A percentile compares a stretch with the other conserved stretches of the same genome.
These are phyloP conservation scores for peach (Prunus persica) DNA, from an alignment of 306 rosid genomes.

Conservation along the genomic window DNA sequence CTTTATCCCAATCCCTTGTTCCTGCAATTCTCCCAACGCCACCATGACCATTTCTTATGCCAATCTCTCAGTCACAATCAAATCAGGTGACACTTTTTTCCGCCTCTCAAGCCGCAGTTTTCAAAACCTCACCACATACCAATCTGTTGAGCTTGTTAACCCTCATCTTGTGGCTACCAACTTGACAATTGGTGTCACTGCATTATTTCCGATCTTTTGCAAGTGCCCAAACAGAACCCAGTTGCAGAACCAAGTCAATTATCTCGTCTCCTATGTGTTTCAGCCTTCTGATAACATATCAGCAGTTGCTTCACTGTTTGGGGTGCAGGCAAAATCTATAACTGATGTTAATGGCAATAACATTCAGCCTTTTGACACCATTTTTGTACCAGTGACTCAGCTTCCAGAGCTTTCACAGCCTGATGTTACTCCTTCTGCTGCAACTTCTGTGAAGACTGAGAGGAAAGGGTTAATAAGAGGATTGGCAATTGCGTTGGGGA, in stretches of 20 bases:
- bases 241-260: conserved; percentile 13
- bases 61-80: conserved; percentile 56
- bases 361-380: conserved; percentile 38
- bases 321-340: conserved; percentile 31
- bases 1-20: conserved; percentile 66
- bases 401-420: conserved; percentile 68
- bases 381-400: conserved; percentile 60
- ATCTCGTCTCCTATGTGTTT: conserved; percentile 64
- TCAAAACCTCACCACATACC: conserved; percentile 67
- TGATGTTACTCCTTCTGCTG: conserved; percentile 11
- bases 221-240: conserved; percentile 60
- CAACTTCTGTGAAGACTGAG: conserved; percentile 24
- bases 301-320: conserved; percentile 52
- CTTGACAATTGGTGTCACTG: conserved; percentile 43
- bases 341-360: conserved; percentile 31
- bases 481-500: conserved; percentile 66
- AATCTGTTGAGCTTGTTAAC: conserved; percentile 60
- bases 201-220: conserved; percentile 69
- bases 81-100: conserved; percentile 48
- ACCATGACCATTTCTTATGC: conserved; percentile 60
- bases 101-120: conserved; percentile 38
- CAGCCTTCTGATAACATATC: conserved; percentile 64
- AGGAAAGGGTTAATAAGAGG: conserved; percentile 52
- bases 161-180: conserved; percentile 49
- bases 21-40: conserved; percentile 52